phyloP scores from a whole-genome alignment of 805 yeast species.

The Starmerella roubikii region DNA sequence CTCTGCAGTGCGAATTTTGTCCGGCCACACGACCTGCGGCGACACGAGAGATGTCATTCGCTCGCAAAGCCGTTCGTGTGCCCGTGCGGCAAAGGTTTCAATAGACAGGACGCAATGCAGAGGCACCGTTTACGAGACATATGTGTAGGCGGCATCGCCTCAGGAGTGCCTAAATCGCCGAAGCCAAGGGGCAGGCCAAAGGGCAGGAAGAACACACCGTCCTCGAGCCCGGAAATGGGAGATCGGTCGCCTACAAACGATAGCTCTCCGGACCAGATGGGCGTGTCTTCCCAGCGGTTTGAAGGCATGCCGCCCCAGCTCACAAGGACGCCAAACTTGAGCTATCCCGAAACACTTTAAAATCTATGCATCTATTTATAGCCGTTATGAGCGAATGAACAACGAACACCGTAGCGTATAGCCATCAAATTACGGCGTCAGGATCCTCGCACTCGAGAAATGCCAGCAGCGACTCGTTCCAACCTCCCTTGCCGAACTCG shows the following conservation, averaged over 20 bases:
- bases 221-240: constrained; percentile 1
- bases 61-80: constrained; percentile 56
- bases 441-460: constrained; percentile 9
- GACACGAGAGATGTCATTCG: constrained; percentile 80
- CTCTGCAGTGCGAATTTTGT: constrained; percentile 75
- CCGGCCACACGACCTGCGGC: constrained; percentile 82
- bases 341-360: too few species aligned
- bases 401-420: too few species aligned
- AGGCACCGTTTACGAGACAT: constrained; percentile 69
- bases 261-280: background rate
- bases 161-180: constrained; percentile 12
- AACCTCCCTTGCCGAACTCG: constrained; percentile 12
- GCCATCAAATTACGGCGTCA: background rate
- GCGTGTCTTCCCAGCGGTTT: background rate
- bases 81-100: constrained; percentile 88
- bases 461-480: constrained; percentile 11
- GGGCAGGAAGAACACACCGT: constrained; percentile 9
- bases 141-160: constrained; percentile 55
- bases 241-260: background rate
- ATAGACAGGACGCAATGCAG: constrained; percentile 76
- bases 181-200: constrained; percentile 16
- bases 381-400: too few species aligned
- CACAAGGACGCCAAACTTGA: background rate
- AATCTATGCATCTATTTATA: too few species aligned
- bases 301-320: background rate